Percentiles rank a stretch among this genome's conserved stretches.
phyloP scores from a whole-genome alignment of 208 protist species.

The Crithidia mellificae region DNA sequence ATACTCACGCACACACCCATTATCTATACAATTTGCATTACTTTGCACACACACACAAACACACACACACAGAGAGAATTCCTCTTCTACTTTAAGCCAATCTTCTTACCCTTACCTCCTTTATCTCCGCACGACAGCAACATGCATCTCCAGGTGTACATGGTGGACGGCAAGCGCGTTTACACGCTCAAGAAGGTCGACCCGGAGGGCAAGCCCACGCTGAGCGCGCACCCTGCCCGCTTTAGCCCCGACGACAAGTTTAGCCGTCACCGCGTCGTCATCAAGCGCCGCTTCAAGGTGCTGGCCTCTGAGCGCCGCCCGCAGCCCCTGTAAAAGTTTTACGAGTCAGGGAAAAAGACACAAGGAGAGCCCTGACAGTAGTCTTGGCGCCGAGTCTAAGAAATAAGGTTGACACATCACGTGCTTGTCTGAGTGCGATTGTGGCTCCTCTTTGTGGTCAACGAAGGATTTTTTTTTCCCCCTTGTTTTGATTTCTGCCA shows the following conservation, averaged over 20 bases:
- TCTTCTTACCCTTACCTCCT: too few species aligned
- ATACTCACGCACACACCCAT: too few species aligned
- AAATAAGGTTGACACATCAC: too few species aligned
- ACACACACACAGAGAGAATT: too few species aligned
- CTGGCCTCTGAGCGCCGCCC: constrained; percentile 73
- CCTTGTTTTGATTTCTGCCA: constrained; percentile 5
- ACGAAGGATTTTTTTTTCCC: background rate
- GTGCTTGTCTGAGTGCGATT: background rate
- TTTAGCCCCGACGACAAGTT: constrained; percentile 95
- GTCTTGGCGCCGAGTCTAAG: too few species aligned
- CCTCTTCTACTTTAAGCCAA: too few species aligned
- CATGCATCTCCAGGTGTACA: constrained; percentile 84
- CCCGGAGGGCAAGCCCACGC: constrained; percentile 85
- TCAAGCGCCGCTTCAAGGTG: constrained; percentile 93
- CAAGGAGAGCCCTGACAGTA: background rate
- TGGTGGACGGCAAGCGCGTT: constrained; percentile 85
- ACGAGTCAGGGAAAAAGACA: constrained; percentile 6
- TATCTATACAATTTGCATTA: too few species aligned
- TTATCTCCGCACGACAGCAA: background rate
- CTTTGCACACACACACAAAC: too few species aligned
- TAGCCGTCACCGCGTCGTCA: constrained; percentile 87
- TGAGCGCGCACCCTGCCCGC: constrained; percentile 90
- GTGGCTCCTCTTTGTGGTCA: background rate
- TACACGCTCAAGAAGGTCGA: constrained; percentile 94
- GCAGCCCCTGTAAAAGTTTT: constrained; percentile 62